phyloP scores from a whole-genome alignment of 2,329 filamentous ascomycete genomes.

The Cladophialophora carrionii region DNA sequence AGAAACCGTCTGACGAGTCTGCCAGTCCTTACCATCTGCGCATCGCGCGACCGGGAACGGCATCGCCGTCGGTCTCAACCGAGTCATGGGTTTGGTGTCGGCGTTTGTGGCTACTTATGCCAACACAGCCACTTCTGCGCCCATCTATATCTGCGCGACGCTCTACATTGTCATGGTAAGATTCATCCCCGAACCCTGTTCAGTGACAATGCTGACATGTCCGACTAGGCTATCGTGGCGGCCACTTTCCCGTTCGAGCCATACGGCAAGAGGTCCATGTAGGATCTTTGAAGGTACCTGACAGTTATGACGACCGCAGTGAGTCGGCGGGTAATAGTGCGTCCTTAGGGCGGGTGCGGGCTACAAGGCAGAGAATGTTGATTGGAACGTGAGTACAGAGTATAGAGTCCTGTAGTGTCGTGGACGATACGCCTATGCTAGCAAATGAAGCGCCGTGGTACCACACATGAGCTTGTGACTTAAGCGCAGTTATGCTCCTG shows the following conservation, averaged over 20 bases:
- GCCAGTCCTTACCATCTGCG: slow-evolving; percentile 55
- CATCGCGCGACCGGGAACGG: slow-evolving; percentile 76
- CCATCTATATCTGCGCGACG: slow-evolving; percentile 46
- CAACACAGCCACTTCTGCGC: slow-evolving; percentile 42
- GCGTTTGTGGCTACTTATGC: slow-evolving; percentile 55
- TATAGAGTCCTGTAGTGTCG: too few species aligned
- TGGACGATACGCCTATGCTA: too few species aligned
- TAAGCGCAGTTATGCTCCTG: too few species aligned
- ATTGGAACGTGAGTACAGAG: too few species aligned
- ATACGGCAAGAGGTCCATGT: slow-evolving; percentile 5
- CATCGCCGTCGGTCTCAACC: slow-evolving; percentile 69
- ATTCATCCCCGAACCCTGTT: background rate
- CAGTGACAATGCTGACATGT: background rate
- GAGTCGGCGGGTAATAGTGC: too few species aligned
- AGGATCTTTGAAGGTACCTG: background rate
- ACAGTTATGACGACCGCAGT: too few species aligned
- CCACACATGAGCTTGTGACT: too few species aligned
- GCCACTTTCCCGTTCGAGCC: background rate
- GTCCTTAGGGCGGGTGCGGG: too few species aligned
- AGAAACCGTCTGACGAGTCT: background rate
- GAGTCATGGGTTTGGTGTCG: slow-evolving; percentile 73
- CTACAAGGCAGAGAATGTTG: too few species aligned
- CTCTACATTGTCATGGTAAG: slow-evolving; percentile 34
- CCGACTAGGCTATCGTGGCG: background rate
- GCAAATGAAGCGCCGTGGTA: too few species aligned